Base-by-base conservation (phyloP, 2,329 filamentous ascomycete genomes). In the Penicillium vulpinum region DNA sequence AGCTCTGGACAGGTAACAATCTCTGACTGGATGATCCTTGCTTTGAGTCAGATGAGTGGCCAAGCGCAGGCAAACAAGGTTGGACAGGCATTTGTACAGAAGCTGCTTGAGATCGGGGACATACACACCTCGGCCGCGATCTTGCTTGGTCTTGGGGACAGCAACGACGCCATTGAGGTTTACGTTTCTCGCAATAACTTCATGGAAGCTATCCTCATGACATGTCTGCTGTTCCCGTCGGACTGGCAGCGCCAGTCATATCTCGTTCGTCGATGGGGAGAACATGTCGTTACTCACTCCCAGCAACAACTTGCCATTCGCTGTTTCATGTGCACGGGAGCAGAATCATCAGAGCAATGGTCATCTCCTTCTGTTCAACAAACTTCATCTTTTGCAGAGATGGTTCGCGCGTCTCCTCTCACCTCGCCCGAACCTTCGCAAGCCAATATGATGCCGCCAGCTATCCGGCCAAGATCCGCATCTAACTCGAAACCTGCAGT, bases 1-100 rank as follows among this genome's bases (percentile, higher is more conserved):
- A 79, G 86, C 41, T 89, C 91, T 0, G 87, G 93, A 63, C 88
- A 90, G n/a, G 92, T 94, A 83, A 93, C 91, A 10, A 91, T 90
- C 2, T 90, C 91, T 0, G 94, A 97, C 74, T 99, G 94, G 94
- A 97, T 99, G 91, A 78, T 97, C 57, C 79, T 99, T 35, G 93
- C 94, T 11, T 77, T 99, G 50, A 96, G 91, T 69, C 90, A 91
- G 39, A 95, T 97, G 75, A 91, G 90, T 50, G 84, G 86, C 3
- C 81, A 86, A 59, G 81, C 85, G 36, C 91, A 91, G 1, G 90
- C 95, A 67, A 92, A 95, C 71, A 95, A 96, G 72, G 85, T 97
- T 16, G 92, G 91, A 1, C 89, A 93, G 56, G 88, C 91, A 3
- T 96, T 96, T 65, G 91, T 96, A 1, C 92, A 96, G 73, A 87